These are phyloP conservation scores for Maudiozyma saulgeensis DNA, from an alignment of 805 yeast species.

Conservation along the genomic window DNA sequence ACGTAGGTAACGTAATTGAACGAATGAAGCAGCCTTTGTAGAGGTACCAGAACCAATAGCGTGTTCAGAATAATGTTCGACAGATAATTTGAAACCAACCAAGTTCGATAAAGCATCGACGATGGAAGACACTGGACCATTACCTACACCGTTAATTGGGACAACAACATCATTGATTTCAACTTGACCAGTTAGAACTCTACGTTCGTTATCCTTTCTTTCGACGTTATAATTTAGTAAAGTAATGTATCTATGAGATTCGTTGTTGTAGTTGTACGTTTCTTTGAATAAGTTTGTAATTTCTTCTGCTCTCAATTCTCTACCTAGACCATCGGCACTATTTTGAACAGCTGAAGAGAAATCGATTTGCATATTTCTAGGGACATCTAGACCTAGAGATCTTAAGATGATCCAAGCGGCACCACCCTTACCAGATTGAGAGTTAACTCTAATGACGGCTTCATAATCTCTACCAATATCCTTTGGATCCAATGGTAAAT, in stretches of 20 bases:
- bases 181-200: constrained; percentile 38
- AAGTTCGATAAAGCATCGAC: constrained; percentile 46
- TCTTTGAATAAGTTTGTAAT: constrained; percentile 54
- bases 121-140: constrained; percentile 77
- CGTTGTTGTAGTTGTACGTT: constrained; percentile 44
- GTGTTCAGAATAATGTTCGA: constrained; percentile 68
- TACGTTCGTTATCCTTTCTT: constrained; percentile 20
- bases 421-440: constrained; percentile 85
- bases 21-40: constrained; percentile 70
- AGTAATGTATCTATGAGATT: constrained; percentile 24
- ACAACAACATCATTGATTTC: constrained; percentile 35
- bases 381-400: constrained; percentile 68
- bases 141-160: constrained; percentile 53
- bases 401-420: constrained; percentile 80
- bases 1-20: constrained; percentile 21
- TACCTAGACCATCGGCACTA: constrained; percentile 60
- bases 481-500: constrained; percentile 74
- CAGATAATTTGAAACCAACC: constrained; percentile 45
- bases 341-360: constrained; percentile 63
- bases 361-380: constrained; percentile 69
- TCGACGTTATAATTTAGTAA: constrained; percentile 41
- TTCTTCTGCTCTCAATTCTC: constrained; percentile 59
- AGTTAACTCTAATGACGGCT: constrained; percentile 82
- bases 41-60: constrained; percentile 65
- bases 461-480: constrained; percentile 86